Conservation (phyloP, 1,284 basidiomycete genomes). For the Macrocystidia cucumis region DNA sequence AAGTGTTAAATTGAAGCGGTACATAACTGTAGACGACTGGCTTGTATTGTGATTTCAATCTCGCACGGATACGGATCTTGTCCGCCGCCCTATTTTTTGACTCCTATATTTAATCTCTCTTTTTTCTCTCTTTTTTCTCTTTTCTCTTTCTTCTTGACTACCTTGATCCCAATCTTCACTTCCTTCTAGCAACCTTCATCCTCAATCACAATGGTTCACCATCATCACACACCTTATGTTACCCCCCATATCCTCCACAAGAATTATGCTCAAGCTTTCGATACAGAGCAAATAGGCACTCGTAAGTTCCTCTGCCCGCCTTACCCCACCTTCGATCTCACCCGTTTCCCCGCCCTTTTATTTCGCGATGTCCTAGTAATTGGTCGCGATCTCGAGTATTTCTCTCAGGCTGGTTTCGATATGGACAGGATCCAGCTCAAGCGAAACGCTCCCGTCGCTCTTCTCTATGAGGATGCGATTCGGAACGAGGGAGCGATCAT, state of each 20-base stretch:
- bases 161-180: too few relatives aligned
- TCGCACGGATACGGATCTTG: conserved; percentile 15
- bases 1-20: too few relatives aligned
- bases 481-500: conserved; percentile 98
- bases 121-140: conserved; percentile 2
- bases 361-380: conserved; percentile 47
- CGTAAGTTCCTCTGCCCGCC: conserved; percentile 33
- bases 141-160: conserved; percentile 10
- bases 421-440: conserved; percentile 86
- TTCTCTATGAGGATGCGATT: conserved; percentile 98
- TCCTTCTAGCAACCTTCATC: conserved; percentile 1
- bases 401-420: conserved; percentile 99
- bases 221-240: conserved; percentile 70
- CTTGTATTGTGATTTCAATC: too few relatives aligned
- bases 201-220: conserved; percentile 49
- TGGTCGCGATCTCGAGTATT: conserved; percentile 91
- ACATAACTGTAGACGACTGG: too few relatives aligned
- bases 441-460: conserved; percentile 93
- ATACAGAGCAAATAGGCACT: conserved; percentile 51
- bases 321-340: conserved; percentile 5
- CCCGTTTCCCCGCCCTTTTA: conserved; percentile 11
- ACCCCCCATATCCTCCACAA: conserved; percentile 82
- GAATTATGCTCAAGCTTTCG: conserved; percentile 66
- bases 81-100: conserved; percentile 1
- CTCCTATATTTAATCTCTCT: conserved; percentile 3